Evolutionary conservation across 768 basidiomycete species (phyloP), one percentile per base, ranked within the genome.

Genomic region (Naganishia kalamii): DNA sequence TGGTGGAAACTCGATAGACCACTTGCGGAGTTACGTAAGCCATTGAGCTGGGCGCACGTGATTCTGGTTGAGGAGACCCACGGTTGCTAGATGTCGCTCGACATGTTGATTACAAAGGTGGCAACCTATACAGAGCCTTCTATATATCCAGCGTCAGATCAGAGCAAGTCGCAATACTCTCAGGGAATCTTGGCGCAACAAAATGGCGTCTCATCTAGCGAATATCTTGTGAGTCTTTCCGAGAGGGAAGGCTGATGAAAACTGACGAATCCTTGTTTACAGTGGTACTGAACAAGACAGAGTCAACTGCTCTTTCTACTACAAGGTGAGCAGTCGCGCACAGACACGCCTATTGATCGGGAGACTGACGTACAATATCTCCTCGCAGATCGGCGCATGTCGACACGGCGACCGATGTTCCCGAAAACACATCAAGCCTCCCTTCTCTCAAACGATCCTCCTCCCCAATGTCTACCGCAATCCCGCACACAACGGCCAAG

Each of bases 231-330:
- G 60, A 72, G 79, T 72, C n/a, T 23, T 54, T 37, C 43, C 19
- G 13, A 29, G 32, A 21, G 46, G 60, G 67, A 89, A 91, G 79
- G 89, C 90, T 76, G 3, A 4, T 25, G 54, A 32, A 17, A 68
- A 48, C 50, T 46, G 30, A 46, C 44, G 33, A 37, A n/a, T 19
- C 15, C 25, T 51, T 51, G 6, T 8, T 27, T 35, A 23, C 27
- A 77, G 76, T 63, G 79, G 79, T 50, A 79, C 78, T 21, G 80
- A 81, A 67, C 80, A 80, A 60, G 80, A 81, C 69, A 87, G 93
- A 72, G 94, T 99, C 69, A 99, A 99, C 77, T 99, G 94, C 76
- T 97, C 93, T 0, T 98, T 99, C 82, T 98, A 96, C 81, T 92
- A 94, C 82, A 94, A 94, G 81, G 89, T 89, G 68, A 35, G 84